Conservation (phyloP, 768 basidiomycete species). For the Tulasnella sp. region DNA sequence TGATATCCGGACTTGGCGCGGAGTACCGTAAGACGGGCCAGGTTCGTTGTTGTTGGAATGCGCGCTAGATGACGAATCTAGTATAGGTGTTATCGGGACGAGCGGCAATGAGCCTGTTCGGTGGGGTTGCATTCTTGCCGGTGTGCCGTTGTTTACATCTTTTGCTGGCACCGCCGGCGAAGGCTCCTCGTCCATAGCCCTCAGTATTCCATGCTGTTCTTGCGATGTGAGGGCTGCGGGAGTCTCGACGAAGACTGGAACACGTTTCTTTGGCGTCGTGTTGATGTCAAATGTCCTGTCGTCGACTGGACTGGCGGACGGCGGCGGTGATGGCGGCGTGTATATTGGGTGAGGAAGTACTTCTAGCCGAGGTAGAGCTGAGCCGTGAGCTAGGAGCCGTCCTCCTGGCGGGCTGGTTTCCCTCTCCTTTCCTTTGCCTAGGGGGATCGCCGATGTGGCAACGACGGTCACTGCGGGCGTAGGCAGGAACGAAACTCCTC, state of each 20-base stretch:
- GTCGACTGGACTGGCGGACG: slow-evolving; percentile 25
- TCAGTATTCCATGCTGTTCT: background rate
- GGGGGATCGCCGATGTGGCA: slow-evolving; percentile 7
- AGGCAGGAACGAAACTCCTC: background rate
- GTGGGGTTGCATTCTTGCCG: slow-evolving; percentile 10
- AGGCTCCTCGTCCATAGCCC: background rate
- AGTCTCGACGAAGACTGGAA: background rate
- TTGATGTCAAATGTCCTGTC: slow-evolving; percentile 26
- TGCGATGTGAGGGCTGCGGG: background rate
- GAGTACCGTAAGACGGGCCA: background rate
- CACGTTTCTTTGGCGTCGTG: background rate
- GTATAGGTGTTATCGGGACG: background rate
- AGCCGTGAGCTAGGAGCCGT: slow-evolving; percentile 7
- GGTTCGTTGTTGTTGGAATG: background rate
- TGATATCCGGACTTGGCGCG: background rate
- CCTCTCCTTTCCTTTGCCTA: slow-evolving; percentile 8
- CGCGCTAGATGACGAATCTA: background rate
- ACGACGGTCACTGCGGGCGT: slow-evolving; percentile 23
- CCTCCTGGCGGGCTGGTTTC: background rate
- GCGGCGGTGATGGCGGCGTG: slow-evolving; percentile 34
- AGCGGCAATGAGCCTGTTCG: slow-evolving; percentile 18
- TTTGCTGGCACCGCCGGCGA: background rate
- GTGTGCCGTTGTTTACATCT: slow-evolving; percentile 5
- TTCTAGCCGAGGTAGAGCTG: slow-evolving; percentile 18
- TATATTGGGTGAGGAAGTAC: slow-evolving; percentile 19